Percentiles rank a stretch among this genome's conserved stretches.
Evolutionary conservation across 2,329 filamentous ascomycete species (phyloP).

Genomic region (Neurospora crassa): DNA sequence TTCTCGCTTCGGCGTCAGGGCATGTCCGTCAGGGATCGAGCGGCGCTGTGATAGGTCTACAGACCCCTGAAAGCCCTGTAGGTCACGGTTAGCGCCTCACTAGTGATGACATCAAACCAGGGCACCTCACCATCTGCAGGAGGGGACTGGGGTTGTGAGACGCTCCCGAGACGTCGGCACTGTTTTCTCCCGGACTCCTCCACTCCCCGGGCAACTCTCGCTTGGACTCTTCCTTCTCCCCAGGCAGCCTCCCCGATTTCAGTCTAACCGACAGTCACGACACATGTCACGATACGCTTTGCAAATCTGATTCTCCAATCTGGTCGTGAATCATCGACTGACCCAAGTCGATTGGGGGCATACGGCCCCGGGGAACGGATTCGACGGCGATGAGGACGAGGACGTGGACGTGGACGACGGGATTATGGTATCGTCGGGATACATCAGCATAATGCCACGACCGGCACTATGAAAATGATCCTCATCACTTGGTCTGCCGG

Average conservation of each 20-base stretch:
- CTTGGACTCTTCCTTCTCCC: background rate
- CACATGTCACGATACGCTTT: background rate
- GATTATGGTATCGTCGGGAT: too few species aligned
- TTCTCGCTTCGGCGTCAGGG: constrained; percentile 14
- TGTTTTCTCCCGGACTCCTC: background rate
- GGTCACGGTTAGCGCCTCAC: constrained; percentile 14
- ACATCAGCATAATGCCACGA: too few species aligned
- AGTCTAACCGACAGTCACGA: background rate
- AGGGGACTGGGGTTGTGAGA: constrained; percentile 12
- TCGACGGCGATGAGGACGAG: too few species aligned
- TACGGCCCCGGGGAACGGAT: too few species aligned
- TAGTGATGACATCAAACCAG: constrained; percentile 17
- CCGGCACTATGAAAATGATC: too few species aligned
- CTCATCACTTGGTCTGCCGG: background rate
- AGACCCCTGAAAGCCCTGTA: constrained; percentile 6
- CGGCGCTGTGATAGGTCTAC: constrained; percentile 5
- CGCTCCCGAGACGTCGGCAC: constrained; percentile 15
- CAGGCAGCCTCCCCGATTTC: background rate
- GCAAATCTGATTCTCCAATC: background rate
- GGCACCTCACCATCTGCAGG: background rate
- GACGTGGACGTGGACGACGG: too few species aligned
- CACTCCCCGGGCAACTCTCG: background rate
- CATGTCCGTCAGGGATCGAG: background rate
- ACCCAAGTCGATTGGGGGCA: background rate
- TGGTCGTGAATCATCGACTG: background rate